A percentile compares a stretch with the other conserved stretches of the same genome.
These are phyloP conservation scores for Nidularia pulvinata DNA, from an alignment of 768 basidiomycete genomes.

Conservation along the genomic window DNA sequence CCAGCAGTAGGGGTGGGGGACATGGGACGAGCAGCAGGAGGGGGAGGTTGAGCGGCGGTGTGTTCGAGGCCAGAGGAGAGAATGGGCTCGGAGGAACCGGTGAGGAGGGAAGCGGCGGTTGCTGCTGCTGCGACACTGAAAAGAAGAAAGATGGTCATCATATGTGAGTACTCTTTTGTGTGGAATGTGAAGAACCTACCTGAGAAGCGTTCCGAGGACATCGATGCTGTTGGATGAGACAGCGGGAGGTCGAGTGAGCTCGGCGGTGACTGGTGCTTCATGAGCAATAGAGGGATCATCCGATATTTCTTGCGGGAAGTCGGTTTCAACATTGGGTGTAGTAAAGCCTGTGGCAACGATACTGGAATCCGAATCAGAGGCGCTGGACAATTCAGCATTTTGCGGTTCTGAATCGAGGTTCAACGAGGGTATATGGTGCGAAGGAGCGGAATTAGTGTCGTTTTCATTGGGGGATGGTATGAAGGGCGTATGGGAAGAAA, in stretches of 20 bases:
- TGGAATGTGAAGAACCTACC: slow-evolving; percentile 38
- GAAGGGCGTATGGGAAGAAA: background rate
- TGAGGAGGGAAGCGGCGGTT: slow-evolving; percentile 85
- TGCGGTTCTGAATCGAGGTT: background rate
- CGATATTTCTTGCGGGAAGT: background rate
- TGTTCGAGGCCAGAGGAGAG: slow-evolving; percentile 51
- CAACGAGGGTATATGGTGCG: background rate
- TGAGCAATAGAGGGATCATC: background rate
- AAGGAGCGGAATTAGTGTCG: background rate
- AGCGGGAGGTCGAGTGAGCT: slow-evolving; percentile 19
- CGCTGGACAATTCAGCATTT: background rate
- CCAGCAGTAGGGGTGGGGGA: slow-evolving; percentile 49
- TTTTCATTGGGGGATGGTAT: slow-evolving; percentile 5
- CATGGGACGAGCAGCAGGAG: slow-evolving; percentile 12
- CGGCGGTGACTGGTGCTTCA: slow-evolving; percentile 8
- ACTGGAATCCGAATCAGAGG: background rate
- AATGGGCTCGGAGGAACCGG: slow-evolving; percentile 67
- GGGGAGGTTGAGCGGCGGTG: slow-evolving; percentile 24
- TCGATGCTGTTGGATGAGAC: slow-evolving; percentile 79
- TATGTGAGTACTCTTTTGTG: background rate
- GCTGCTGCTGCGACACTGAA: slow-evolving; percentile 86
- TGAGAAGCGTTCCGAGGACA: slow-evolving; percentile 80
- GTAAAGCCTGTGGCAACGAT: background rate
- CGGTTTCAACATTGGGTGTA: background rate
- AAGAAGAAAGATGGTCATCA: background rate